Evolutionary conservation across 208 protist genomes (phyloP).

Genomic region (Trypanosoma melophagium): DNA sequence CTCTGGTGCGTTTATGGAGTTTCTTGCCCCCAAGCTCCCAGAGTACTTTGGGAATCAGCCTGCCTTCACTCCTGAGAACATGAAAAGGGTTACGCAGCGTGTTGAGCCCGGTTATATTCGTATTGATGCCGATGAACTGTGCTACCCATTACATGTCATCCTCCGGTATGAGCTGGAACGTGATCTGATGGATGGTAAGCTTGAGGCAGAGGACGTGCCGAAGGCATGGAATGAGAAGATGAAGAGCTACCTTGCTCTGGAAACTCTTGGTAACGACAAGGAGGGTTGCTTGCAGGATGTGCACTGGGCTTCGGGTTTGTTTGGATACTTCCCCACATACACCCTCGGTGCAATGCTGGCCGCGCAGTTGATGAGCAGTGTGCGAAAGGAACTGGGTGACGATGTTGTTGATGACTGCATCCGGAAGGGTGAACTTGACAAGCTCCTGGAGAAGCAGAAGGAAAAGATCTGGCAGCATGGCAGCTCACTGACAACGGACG

Average conservation of each 20-base stretch:
- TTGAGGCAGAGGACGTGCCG: conserved; percentile 80
- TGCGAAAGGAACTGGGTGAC: conserved; percentile 54
- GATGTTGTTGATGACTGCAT: conserved; percentile 46
- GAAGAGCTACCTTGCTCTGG: conserved; percentile 79
- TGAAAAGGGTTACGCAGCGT: conserved; percentile 44
- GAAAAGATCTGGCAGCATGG: conserved; percentile 35
- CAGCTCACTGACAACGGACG: conserved; percentile 59
- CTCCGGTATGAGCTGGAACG: conserved; percentile 91
- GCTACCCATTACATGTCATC: conserved; percentile 90
- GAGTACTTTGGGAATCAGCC: conserved; percentile 55
- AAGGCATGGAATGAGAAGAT: conserved; percentile 85
- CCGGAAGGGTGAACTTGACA: conserved; percentile 50
- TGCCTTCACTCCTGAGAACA: conserved; percentile 52
- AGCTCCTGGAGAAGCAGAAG: conserved; percentile 29
- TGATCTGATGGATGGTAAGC: conserved; percentile 76
- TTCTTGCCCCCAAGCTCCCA: conserved; percentile 42
- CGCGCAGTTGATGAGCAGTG: conserved; percentile 75
- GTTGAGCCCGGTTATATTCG: conserved; percentile 81
- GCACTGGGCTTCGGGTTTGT: conserved; percentile 74
- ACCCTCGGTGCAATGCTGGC: conserved; percentile 77
- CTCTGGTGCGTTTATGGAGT: conserved; percentile 55
- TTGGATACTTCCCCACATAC: conserved; percentile 93
- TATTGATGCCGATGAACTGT: conserved; percentile 86
- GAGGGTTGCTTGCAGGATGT: conserved; percentile 88
- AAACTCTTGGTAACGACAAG: conserved; percentile 68